Conservation (phyloP, 1,139 yeast species). For the Saccharomycopsis hybrid region DNA sequence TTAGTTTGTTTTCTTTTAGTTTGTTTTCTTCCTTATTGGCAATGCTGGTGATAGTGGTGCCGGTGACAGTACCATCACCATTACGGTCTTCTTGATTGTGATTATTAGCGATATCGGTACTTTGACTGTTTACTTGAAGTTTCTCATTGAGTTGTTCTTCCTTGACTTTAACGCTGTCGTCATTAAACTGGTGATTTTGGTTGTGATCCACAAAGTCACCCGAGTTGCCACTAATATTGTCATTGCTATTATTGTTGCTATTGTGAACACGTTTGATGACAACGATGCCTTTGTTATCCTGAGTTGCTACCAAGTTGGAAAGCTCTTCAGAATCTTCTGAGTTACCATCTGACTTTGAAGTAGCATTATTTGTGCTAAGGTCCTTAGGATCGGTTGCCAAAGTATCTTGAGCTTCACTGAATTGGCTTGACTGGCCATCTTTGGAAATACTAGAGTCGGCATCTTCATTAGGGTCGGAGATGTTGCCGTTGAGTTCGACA, state of each 20-base stretch:
- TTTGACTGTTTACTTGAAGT: neutral
- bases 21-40: neutral
- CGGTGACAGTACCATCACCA: too few species aligned
- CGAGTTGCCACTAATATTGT: neutral
- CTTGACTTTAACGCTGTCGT: neutral
- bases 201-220: neutral
- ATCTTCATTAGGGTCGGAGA: too few species aligned
- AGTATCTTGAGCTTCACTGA: neutral
- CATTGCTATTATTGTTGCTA: neutral
- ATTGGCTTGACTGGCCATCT: neutral
- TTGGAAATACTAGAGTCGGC: too few species aligned
- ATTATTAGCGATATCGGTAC: neutral
- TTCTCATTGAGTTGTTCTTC: neutral
- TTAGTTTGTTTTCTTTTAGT: too few species aligned
- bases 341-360: neutral
- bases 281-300: constrained; percentile 20
- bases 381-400: neutral
- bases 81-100: neutral
- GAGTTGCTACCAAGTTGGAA: constrained; percentile 14
- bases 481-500: neutral
- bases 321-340: constrained; percentile 14
- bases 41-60: neutral
- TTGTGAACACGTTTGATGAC: constrained; percentile 5
- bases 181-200: neutral
- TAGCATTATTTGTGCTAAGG: neutral